Conservation (phyloP, 2,329 filamentous ascomycete genomes). For the Fusarium sp. region DNA sequence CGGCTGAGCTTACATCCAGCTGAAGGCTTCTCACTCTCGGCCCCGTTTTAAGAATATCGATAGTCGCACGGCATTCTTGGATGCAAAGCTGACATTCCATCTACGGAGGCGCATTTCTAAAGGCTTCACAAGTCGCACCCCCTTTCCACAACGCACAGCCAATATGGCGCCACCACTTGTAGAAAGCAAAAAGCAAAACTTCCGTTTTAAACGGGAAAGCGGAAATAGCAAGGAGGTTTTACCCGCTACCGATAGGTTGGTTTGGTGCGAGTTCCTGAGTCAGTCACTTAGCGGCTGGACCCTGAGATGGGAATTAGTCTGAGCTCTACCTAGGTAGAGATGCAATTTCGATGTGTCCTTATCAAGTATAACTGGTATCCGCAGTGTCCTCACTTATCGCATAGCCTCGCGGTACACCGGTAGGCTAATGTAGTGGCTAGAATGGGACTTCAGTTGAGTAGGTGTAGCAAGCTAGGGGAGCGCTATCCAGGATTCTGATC, state of each 20-base stretch:
- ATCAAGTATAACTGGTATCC: neutral
- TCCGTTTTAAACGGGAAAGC: constrained; percentile 14
- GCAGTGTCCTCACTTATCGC: neutral
- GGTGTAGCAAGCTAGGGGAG: neutral
- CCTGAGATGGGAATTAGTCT: constrained; percentile 5
- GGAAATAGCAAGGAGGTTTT: neutral
- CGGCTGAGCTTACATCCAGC: neutral
- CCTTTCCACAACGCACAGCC: neutral
- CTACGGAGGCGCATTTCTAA: neutral
- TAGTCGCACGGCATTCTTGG: neutral
- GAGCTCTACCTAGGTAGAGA: neutral
- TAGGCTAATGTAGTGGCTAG: neutral
- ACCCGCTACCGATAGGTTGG: constrained; percentile 1
- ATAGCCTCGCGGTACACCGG: neutral
- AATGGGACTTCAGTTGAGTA: neutral
- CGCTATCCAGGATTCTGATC: neutral
- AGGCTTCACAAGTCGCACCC: constrained; percentile 7
- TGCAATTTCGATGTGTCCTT: neutral
- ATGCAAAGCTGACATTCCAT: neutral
- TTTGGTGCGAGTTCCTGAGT: neutral
- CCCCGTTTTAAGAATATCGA: constrained; percentile 33
- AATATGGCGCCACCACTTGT: constrained; percentile 3
- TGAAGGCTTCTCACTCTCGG: neutral
- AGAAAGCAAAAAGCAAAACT: neutral
- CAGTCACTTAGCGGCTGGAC: neutral